These are phyloP conservation scores for Hypoxylon sp. DNA, from an alignment of 2,329 filamentous ascomycete species.

Conservation along the genomic window DNA sequence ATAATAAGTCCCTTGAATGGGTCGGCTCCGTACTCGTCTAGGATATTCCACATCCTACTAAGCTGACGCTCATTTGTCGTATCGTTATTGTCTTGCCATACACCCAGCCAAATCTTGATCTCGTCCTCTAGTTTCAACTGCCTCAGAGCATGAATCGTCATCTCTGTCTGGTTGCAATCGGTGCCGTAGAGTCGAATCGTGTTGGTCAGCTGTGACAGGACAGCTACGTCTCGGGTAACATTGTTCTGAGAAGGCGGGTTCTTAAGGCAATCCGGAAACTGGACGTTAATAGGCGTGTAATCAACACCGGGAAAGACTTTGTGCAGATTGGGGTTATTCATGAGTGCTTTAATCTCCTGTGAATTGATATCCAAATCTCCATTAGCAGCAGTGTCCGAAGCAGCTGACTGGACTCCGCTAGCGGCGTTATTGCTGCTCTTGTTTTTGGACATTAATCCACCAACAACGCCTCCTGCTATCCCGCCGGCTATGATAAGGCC, in stretches of 20 bases:
- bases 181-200: constrained; percentile 91
- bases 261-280: constrained; percentile 86
- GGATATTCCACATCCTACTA: constrained; percentile 84
- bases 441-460: constrained; percentile 57
- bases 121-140: constrained; percentile 77
- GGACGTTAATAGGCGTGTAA: constrained; percentile 91
- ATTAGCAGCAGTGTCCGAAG: constrained; percentile 72
- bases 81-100: constrained; percentile 88
- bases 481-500: constrained; percentile 76
- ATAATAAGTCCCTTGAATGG: constrained; percentile 88
- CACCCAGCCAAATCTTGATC: constrained; percentile 93
- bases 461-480: constrained; percentile 80
- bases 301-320: constrained; percentile 96
- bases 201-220: constrained; percentile 91
- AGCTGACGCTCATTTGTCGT: constrained; percentile 90
- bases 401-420: constrained; percentile 64
- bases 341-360: constrained; percentile 81
- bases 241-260: constrained; percentile 93
- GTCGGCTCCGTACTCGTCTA: constrained; percentile 75
- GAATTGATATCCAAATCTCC: constrained; percentile 83
- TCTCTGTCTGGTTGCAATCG: constrained; percentile 97
- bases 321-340: constrained; percentile 86
- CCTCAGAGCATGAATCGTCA: constrained; percentile 87
- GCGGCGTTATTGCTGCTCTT: constrained; percentile 57
- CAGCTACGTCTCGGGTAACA: constrained; percentile 89